A percentile compares a stretch with the other conserved stretches of the same genome.
Evolutionary conservation across 2,329 filamentous ascomycete species (phyloP).

Genomic region (Plectosphaerella sp.): DNA sequence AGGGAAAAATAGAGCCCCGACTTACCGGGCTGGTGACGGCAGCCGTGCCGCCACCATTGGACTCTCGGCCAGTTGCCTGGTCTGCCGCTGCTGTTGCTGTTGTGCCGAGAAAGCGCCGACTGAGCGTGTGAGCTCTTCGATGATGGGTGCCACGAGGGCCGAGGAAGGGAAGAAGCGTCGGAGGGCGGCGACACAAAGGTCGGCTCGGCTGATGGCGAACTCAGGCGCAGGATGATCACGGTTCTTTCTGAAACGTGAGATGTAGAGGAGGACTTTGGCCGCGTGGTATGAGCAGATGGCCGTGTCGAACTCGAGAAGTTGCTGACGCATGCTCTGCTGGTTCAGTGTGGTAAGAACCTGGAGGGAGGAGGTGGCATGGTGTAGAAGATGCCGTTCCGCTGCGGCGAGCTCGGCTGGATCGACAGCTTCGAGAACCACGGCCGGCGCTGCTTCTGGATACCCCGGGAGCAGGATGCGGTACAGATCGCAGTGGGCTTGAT

Average conservation of each 20-base stretch:
- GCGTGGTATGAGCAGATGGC: conserved; percentile 39
- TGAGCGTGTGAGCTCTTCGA: conserved; percentile 17
- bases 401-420: conserved; percentile 19
- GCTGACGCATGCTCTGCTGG: conserved; percentile 14
- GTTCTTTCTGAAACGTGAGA: conserved; percentile 13
- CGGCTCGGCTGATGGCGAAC: conserved; percentile 18
- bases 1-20: no score
- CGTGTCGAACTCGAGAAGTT: conserved; percentile 32
- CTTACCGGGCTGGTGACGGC: background rate
- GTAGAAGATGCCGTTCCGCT: conserved; percentile 26
- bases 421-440: conserved; percentile 20
- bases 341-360: conserved; percentile 24
- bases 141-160: conserved; percentile 17
- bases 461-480: conserved; percentile 36
- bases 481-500: conserved; percentile 38
- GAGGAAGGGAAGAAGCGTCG: conserved; percentile 19
- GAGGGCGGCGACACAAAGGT: conserved; percentile 18
- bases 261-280: conserved; percentile 27
- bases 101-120: conserved; percentile 13
- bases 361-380: conserved; percentile 33
- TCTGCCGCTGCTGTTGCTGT: background rate
- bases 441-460: conserved; percentile 33
- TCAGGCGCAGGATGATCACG: conserved; percentile 13
- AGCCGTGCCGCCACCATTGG: background rate
- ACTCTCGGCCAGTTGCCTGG: background rate